Base-by-base conservation (phyloP, 148 eudicot species). In the Camellia japonica region DNA sequence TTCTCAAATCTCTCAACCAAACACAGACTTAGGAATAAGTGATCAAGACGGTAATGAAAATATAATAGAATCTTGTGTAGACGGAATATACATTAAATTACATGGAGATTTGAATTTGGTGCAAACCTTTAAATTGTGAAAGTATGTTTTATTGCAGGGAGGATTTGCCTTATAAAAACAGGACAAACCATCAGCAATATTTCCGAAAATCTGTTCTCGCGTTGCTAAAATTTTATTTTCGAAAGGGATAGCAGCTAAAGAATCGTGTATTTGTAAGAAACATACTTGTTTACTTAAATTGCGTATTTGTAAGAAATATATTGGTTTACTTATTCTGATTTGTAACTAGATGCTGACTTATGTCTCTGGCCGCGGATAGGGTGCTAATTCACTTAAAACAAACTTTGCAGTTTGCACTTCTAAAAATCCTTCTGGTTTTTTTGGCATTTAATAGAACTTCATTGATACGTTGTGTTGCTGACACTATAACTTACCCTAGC, bases 131-230 rank as follows among this genome's bases (percentile, higher is more conserved):
- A n/a, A 23, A 46, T 71, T 30, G 38, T 30, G 38, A 30, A 30
- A 30, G 38, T 30, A 30, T 30, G 38, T 30, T 83, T 41, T 49
- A 58, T 75, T 78, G 81, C 85, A 95, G 98, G 98, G 65, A 88
- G 77, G 82, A 81, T 95, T 82, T 93, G 93, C 14, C 94, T 95
- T 54, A 85, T 95, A 51, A 88, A 89, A 85, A 42, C 90, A 5
- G 92, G 94, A 80, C 96, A 89, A 83, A 90, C 81, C 73, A 66
- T 84, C 72, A 80, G 82, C 82, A 88, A 72, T 74, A 85, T 91
- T 78, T 89, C 97, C 44, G 73, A 68, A 71, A 38, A 44, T 62
- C 56, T 13, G 38, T n/a, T 73, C 73, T 12, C n/a, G 56, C n/a
- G 7, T 16, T 72, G 63, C 2, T n/a, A 6, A 0, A 12, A 8